Conservation (phyloP, 768 basidiomycete species). For the Sarcomyxa edulis region DNA sequence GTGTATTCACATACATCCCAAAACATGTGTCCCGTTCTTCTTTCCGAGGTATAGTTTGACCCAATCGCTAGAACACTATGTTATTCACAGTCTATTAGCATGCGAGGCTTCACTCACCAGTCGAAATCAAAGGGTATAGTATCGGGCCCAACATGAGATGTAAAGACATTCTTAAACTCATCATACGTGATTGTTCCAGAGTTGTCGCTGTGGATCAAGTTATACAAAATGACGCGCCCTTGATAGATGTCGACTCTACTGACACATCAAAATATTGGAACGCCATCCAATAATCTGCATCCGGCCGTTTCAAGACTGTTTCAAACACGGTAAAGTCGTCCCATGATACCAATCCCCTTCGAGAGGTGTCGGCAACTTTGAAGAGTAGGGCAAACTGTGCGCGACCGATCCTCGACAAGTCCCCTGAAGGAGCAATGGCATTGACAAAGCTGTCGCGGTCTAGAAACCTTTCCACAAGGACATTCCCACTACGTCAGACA, state of each 20-base stretch:
- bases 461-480: slow-evolving; percentile 57
- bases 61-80: slow-evolving; percentile 65
- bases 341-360: slow-evolving; percentile 80
- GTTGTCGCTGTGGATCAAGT: slow-evolving; percentile 53
- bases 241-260: slow-evolving; percentile 23
- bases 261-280: slow-evolving; percentile 96
- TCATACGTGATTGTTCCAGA: slow-evolving; percentile 92
- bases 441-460: slow-evolving; percentile 88
- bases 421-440: slow-evolving; percentile 86
- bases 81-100: neutral
- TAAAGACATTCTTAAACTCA: slow-evolving; percentile 92
- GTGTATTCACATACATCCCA: slow-evolving; percentile 71
- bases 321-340: slow-evolving; percentile 97
- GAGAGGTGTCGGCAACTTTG: slow-evolving; percentile 77
- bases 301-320: slow-evolving; percentile 86
- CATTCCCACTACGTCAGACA: neutral
- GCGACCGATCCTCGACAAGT: slow-evolving; percentile 81
- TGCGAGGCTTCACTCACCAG: slow-evolving; percentile 43
- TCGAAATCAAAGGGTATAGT: slow-evolving; percentile 95
- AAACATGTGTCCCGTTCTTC: slow-evolving; percentile 83
- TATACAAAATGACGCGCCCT: slow-evolving; percentile 3
- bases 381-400: slow-evolving; percentile 89
- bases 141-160: slow-evolving; percentile 69
- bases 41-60: slow-evolving; percentile 93
- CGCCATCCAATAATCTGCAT: slow-evolving; percentile 96